Evolutionary conservation across 352 stramenopile genomes (phyloP), one percentile per base, ranked within the genome.

Genomic region (Phytophthora nicotianae): DNA sequence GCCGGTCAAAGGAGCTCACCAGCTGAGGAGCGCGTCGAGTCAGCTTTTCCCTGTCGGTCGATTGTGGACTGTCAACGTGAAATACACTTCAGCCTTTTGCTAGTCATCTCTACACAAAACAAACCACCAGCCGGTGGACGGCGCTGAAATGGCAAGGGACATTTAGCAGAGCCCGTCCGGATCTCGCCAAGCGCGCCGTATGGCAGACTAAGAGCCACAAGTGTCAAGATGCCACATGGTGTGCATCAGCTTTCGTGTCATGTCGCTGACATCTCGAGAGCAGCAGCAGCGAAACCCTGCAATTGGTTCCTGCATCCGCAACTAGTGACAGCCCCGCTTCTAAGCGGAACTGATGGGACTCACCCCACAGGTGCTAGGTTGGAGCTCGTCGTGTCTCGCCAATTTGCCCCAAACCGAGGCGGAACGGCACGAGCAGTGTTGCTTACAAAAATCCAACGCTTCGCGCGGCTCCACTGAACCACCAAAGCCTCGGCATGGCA

Each of bases 231-330:
- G 56, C 66, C 65, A 73, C 54, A 48, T 73, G 65, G 52, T 65
- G 53, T 69, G 51, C 62, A 40, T 57, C 53, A 41, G 61, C 51
- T 47, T 5, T 71, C 59, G 57, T 37, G 52, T 69, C 62, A 66
- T 75, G 68, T 72, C 68, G 58, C 68, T 60, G 58, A 56, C 47
- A 75, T 65, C 68, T 65, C 56, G 40, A 59, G 54, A 72, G 45
- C 27, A 63, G 45, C 53, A 58, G 33, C 62, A 52, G 41, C 43
- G 53, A 62, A 68, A 62, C 20, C 40, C 42, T n/a, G 50, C 50
- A 66, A 24, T 56, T 61, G 58, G 40, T 33, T 20, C 16, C 4
- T 45, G 46, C 51, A 19, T 27, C 40, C 45, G 46, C 53, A 63
- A 64, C 29, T 35, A 14, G n/a, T n/a, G n/a, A n/a, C n/a, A n/a